Percentiles rank a stretch among this genome's conserved stretches.
These are phyloP conservation scores for Tylopilus plumbeoviolaceoides DNA, from an alignment of 768 basidiomycete species.

Conservation along the genomic window DNA sequence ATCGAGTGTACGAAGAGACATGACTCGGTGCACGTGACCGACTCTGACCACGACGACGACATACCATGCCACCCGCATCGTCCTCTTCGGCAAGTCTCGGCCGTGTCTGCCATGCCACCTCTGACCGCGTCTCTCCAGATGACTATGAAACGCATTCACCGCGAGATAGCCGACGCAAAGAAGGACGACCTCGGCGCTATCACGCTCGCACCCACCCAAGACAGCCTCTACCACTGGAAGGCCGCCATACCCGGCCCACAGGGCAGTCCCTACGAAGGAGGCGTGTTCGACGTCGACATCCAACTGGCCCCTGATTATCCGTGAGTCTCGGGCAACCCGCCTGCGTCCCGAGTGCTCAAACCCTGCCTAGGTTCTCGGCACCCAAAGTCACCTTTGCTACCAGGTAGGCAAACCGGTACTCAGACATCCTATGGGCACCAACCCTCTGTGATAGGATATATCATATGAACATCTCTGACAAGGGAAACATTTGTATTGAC, in stretches of 20 bases:
- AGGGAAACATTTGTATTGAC: constrained; percentile 80
- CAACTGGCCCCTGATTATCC: constrained; percentile 72
- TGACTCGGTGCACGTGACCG: no score
- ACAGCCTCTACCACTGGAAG: constrained; percentile 68
- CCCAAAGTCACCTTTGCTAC: constrained; percentile 75
- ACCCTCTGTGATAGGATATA: constrained; percentile 56
- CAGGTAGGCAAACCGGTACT: constrained; percentile 38
- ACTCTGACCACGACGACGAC: background rate
- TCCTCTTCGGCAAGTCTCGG: constrained; percentile 22
- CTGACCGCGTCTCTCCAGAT: constrained; percentile 34
- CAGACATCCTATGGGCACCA: background rate
- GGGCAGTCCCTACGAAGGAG: constrained; percentile 80
- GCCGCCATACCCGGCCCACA: constrained; percentile 79
- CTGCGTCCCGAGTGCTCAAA: constrained; percentile 2
- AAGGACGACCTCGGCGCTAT: constrained; percentile 81
- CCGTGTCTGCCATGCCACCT: no score
- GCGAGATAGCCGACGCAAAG: constrained; percentile 75
- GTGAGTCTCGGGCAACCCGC: constrained; percentile 32
- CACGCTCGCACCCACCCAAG: constrained; percentile 58
- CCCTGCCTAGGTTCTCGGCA: constrained; percentile 60
- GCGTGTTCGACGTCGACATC: constrained; percentile 67
- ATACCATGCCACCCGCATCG: constrained; percentile 26
- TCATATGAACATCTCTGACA: constrained; percentile 85
- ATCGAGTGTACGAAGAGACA: no score
- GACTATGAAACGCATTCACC: constrained; percentile 78